Evolutionary conservation across 208 protist species (phyloP), one percentile per base, ranked within the genome.

Genomic region (Lotmaria passim): DNA sequence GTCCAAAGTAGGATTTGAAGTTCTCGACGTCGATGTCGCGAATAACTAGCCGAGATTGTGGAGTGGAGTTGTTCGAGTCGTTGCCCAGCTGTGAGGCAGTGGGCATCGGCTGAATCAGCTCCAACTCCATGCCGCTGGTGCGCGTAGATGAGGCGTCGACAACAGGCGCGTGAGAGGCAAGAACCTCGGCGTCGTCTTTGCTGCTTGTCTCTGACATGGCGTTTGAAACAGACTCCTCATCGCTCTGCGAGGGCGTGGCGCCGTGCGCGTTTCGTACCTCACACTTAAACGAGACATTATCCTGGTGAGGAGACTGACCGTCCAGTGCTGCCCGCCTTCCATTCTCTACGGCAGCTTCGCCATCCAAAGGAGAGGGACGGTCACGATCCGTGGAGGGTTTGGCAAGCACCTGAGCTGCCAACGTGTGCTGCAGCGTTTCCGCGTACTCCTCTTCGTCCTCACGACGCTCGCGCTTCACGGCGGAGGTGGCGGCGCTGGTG

Each of bases 1-100:
- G 78, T 8, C 99, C 99, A 28, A 91, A 97, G 87, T 99, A 99
- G 3, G 98, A 99, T 84, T 99, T 99, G 93, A 99, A 99, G 83
- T 99, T 99, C 68, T 99, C 96, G 21, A 99, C 81, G 7, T 98
- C 95, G 69, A 99, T 98, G 58, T 99, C 94, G 51, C 81, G 91
- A 55, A 99, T 99, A 41, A 99, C 98, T 17, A 99, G 82, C 26
- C 89, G 87, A 6, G 64, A 63, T 50, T 68, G 60, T 10, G 64
- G 47, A 17, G 61, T 36, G 21, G 28, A 15, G 24, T 39, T 36
- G 46, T 47, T 4, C 48, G n/a, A 12, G 39, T 19, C 11, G 23
- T 28, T 0, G n/a, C 31, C 31, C 7, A 36, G 38, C 51, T 50
- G 58, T 7, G 59, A 51, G 31, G 52, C 28, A 1, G 59, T 41